Conservation (phyloP, 2,329 filamentous ascomycete species). For the Orbilia oligospora region DNA sequence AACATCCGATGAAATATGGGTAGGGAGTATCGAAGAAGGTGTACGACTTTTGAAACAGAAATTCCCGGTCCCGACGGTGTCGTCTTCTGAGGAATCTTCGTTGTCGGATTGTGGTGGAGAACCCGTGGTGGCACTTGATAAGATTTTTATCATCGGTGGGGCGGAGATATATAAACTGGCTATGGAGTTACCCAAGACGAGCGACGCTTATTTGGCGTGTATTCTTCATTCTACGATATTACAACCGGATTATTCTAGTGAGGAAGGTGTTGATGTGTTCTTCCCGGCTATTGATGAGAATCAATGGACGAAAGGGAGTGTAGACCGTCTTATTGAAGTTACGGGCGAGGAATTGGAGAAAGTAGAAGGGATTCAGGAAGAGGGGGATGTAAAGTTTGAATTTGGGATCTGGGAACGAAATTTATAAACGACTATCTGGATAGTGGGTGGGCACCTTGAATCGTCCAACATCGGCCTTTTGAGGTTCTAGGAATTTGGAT, state of each 20-base stretch:
- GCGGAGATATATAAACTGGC: slow-evolving; percentile 85
- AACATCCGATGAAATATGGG: slow-evolving; percentile 61
- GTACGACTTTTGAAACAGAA: slow-evolving; percentile 68
- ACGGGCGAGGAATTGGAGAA: slow-evolving; percentile 74
- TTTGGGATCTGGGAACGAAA: slow-evolving; percentile 81
- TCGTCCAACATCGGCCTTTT: background rate
- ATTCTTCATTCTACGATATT: slow-evolving; percentile 80
- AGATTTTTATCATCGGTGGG: slow-evolving; percentile 90
- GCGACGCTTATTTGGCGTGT: slow-evolving; percentile 67
- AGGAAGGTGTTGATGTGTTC: slow-evolving; percentile 72
- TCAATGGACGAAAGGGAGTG: slow-evolving; percentile 72
- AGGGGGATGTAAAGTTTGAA: slow-evolving; percentile 77
- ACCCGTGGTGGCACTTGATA: slow-evolving; percentile 68
- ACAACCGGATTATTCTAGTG: slow-evolving; percentile 74
- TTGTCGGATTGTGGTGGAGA: slow-evolving; percentile 52
- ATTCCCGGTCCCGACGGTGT: slow-evolving; percentile 73
- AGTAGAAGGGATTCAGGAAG: slow-evolving; percentile 73
- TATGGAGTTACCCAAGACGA: slow-evolving; percentile 71
- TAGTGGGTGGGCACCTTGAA: background rate
- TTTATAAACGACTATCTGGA: background rate
- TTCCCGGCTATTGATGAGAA: slow-evolving; percentile 74
- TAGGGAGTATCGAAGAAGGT: slow-evolving; percentile 37
- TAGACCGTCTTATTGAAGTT: slow-evolving; percentile 74
- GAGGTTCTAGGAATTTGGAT: too few relatives aligned
- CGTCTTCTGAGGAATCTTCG: too few relatives aligned